Percentiles rank a stretch among this genome's conserved stretches.
phyloP scores from a whole-genome alignment of 1,284 basidiomycete species.

The Tilletia setariae region DNA sequence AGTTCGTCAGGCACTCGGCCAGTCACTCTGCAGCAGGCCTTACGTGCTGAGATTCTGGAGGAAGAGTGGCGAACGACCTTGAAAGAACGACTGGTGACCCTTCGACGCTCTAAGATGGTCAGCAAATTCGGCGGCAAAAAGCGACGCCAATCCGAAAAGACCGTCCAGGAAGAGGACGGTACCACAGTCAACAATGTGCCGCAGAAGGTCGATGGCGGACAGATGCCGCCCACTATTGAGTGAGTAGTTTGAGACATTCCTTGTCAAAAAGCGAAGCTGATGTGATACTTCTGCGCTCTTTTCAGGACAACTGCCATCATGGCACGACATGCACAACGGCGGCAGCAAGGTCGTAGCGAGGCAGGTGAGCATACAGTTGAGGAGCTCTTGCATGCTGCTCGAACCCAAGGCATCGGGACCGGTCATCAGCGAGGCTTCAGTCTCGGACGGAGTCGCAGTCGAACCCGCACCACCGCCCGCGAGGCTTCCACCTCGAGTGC shows the following conservation, averaged over 20 bases:
- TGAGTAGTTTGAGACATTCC: too few species aligned
- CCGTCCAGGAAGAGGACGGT: too few species aligned
- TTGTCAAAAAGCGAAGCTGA: too few species aligned
- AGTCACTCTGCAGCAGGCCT: slow-evolving; percentile 37
- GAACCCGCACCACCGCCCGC: neutral
- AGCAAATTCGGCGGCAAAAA: slow-evolving; percentile 4
- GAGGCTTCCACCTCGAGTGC: neutral
- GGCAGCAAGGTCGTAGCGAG: slow-evolving; percentile 6
- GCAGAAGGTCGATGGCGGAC: too few species aligned
- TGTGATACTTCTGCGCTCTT: neutral
- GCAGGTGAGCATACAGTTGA: slow-evolving; percentile 1
- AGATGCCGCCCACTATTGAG: too few species aligned
- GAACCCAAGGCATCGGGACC: neutral
- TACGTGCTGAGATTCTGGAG: slow-evolving; percentile 44
- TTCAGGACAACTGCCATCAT: slow-evolving; percentile 2
- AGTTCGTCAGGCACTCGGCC: slow-evolving; percentile 27
- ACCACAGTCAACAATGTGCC: too few species aligned
- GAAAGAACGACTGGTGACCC: slow-evolving; percentile 25
- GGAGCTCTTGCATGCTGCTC: slow-evolving; percentile 2
- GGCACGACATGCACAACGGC: slow-evolving; percentile 6
- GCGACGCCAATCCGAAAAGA: neutral
- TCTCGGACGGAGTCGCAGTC: neutral
- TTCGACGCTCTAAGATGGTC: slow-evolving; percentile 9
- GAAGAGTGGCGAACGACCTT: slow-evolving; percentile 36
- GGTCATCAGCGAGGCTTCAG: slow-evolving; percentile 7